phyloP scores from a whole-genome alignment of 495 filamentous ascomycete species.

The Annulohypoxylon bovei region DNA sequence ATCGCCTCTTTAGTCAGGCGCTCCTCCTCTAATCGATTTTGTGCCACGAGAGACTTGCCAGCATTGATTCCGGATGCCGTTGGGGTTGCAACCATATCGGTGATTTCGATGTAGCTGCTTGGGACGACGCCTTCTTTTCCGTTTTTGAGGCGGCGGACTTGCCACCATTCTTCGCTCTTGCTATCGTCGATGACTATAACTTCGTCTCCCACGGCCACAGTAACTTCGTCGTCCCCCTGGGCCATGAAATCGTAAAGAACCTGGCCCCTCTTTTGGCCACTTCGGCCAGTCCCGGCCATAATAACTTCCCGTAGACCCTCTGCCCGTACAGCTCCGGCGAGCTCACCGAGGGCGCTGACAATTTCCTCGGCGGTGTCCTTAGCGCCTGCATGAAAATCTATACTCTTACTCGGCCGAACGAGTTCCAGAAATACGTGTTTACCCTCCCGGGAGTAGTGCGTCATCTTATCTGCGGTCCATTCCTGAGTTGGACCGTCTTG shows the following conservation, averaged over 20 bases:
- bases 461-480: constrained; percentile 93
- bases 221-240: constrained; percentile 96
- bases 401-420: constrained; percentile 86
- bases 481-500: constrained; percentile 84
- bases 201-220: constrained; percentile 87
- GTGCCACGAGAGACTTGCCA: constrained; percentile 77
- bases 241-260: constrained; percentile 96
- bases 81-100: constrained; percentile 63
- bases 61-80: constrained; percentile 67
- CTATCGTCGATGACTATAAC: constrained; percentile 89
- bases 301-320: constrained; percentile 89
- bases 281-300: constrained; percentile 73
- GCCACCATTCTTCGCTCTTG: constrained; percentile 98
- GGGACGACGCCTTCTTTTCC: constrained; percentile 98
- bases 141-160: constrained; percentile 88
- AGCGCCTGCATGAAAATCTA: constrained; percentile 96
- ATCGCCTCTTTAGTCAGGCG: constrained; percentile 79
- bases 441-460: constrained; percentile 94
- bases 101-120: constrained; percentile 92
- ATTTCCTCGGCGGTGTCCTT: constrained; percentile 98
- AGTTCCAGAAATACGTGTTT: constrained; percentile 98
- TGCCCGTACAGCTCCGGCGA: constrained; percentile 83
- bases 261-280: constrained; percentile 77
- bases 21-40: constrained; percentile 85
- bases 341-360: constrained; percentile 83